Evolutionary conservation across 2,329 filamentous ascomycete species (phyloP).

Genomic region (Endothia cerciana): DNA sequence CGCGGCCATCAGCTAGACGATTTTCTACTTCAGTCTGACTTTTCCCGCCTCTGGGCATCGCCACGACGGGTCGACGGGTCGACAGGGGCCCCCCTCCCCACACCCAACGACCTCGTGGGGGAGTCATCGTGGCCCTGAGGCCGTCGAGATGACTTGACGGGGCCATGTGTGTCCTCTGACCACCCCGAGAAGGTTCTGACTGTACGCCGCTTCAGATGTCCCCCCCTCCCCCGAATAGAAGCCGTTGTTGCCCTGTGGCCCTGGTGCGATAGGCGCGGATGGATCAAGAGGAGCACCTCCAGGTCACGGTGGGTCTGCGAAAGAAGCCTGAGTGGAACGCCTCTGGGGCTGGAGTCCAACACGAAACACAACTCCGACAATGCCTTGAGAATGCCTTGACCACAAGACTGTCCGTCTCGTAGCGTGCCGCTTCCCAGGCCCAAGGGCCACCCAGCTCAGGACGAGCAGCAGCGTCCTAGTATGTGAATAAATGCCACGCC

Average conservation of each 20-base stretch:
- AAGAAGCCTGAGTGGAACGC: too few species aligned
- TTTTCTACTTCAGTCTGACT: constrained; percentile 13
- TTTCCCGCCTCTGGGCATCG: background rate
- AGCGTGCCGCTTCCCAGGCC: background rate
- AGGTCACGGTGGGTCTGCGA: too few species aligned
- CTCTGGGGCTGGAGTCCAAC: too few species aligned
- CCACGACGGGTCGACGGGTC: constrained; percentile 1
- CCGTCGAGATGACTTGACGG: too few species aligned
- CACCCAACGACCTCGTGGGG: background rate
- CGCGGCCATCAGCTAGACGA: constrained; percentile 6
- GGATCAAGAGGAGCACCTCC: too few species aligned
- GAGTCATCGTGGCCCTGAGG: background rate
- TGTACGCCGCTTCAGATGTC: too few species aligned
- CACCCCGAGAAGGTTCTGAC: too few species aligned
- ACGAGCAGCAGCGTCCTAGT: background rate
- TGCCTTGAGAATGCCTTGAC: background rate
- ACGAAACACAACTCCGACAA: too few species aligned
- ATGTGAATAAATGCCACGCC: background rate
- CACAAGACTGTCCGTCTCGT: background rate
- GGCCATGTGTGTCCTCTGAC: too few species aligned
- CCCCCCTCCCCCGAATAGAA: too few species aligned
- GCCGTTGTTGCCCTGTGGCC: too few species aligned
- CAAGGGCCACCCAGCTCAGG: background rate
- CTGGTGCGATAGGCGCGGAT: too few species aligned
- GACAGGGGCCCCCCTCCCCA: background rate